phyloP scores from a whole-genome alignment of 257 asterid species.

The Capsicum chinense region DNA sequence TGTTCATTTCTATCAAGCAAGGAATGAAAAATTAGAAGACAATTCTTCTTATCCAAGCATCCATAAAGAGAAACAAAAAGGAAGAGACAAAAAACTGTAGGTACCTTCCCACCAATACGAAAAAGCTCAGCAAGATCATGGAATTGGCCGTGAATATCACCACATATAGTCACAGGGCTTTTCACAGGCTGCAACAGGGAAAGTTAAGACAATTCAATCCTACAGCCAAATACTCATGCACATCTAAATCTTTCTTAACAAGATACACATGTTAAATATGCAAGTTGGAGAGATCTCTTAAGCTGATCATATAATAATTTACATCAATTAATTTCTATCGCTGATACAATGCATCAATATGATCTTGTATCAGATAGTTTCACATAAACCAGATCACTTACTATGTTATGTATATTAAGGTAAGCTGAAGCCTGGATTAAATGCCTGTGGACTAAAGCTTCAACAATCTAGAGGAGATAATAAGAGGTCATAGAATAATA shows the following conservation, averaged over 20 bases:
- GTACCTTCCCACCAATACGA: constrained; percentile 84
- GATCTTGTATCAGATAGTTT: not conserved
- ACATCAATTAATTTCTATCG: not conserved
- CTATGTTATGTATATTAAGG: not conserved
- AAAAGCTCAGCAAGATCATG: constrained; percentile 92
- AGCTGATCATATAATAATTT: not conserved
- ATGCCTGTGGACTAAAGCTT: constrained; percentile 2
- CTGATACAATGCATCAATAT: not conserved
- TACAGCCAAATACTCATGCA: not conserved
- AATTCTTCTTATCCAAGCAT: not conserved
- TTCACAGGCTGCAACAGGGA: constrained; percentile 71
- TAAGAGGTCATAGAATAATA: not conserved
- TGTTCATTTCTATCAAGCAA: not conserved
- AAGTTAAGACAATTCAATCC: constrained; percentile 22
- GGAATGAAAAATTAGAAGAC: not conserved
- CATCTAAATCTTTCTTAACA: not conserved
- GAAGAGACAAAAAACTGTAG: not conserved
- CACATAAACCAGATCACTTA: not conserved
- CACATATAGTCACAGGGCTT: constrained; percentile 91
- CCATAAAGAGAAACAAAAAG: not conserved
- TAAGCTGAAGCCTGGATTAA: not conserved
- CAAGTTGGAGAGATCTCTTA: not conserved
- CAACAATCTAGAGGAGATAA: not conserved
- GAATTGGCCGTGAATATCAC: constrained; percentile 91
- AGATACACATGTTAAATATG: not conserved